Percentiles rank a stretch among this genome's conserved stretches.
phyloP scores from a whole-genome alignment of 2,329 filamentous ascomycete species.

The Monilinia laxa region DNA sequence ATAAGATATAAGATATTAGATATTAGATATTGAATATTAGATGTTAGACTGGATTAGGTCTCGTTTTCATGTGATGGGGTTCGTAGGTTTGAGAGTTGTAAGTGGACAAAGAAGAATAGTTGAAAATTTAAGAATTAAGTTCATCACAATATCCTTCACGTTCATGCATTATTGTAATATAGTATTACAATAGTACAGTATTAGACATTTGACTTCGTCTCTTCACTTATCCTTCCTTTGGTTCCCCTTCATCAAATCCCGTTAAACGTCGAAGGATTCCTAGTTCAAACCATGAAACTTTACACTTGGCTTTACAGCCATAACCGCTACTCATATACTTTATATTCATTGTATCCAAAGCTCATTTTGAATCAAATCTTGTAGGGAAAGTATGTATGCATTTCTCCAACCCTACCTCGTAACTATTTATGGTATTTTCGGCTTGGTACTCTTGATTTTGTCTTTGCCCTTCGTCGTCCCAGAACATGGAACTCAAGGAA shows the following conservation, averaged over 20 bases:
- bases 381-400: too few species aligned
- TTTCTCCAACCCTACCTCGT: too few species aligned
- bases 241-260: neutral
- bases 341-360: neutral
- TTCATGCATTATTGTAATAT: conserved; percentile 9
- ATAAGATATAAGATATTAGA: neutral
- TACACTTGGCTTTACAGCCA: neutral
- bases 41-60: neutral
- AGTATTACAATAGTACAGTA: neutral
- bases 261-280: conserved; percentile 5
- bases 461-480: too few species aligned
- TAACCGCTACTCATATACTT: neutral
- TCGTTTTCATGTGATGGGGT: neutral
- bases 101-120: neutral
- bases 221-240: neutral
- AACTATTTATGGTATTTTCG: too few species aligned
- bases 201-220: neutral
- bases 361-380: too few species aligned
- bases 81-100: neutral
- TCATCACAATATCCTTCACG: neutral
- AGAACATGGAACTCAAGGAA: too few species aligned
- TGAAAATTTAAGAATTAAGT: neutral
- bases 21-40: neutral
- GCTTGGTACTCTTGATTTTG: too few species aligned
- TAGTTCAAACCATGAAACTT: neutral